Evolutionary conservation across 352 stramenopile species (phyloP).

Genomic region (Phytophthora citricola): DNA sequence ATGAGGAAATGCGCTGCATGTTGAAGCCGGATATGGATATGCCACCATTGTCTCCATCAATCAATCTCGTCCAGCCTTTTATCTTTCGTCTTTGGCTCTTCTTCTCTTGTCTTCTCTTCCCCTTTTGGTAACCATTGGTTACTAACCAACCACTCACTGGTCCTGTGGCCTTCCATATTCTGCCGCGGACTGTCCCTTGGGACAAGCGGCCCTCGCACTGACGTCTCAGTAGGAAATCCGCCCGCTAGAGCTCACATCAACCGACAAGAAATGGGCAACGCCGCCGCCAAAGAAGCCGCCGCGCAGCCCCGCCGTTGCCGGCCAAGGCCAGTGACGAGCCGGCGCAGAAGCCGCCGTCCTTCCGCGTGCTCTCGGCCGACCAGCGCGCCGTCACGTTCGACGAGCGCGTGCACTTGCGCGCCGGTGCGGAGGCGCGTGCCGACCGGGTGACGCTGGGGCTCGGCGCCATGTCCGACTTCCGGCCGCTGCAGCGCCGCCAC

Average conservation of each 20-base stretch:
- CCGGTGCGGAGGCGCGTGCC: slow-evolving; percentile 13
- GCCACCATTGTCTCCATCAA: slow-evolving; percentile 1
- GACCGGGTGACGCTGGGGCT: slow-evolving; percentile 57
- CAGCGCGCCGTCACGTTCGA: slow-evolving; percentile 87
- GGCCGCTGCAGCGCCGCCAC: slow-evolving; percentile 79
- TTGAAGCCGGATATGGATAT: slow-evolving; percentile 4
- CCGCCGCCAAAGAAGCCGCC: slow-evolving; percentile 34
- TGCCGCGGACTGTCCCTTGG: slow-evolving; percentile 8
- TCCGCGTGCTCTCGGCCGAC: slow-evolving; percentile 71
- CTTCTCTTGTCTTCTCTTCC: too few species aligned
- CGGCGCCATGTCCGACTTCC: slow-evolving; percentile 71
- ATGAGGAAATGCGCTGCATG: slow-evolving; percentile 7
- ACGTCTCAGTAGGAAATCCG: slow-evolving; percentile 25
- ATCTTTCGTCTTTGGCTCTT: too few species aligned
- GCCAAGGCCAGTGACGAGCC: slow-evolving; percentile 1
- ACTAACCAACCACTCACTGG: neutral
- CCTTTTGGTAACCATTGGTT: slow-evolving; percentile 6
- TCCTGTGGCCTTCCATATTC: slow-evolving; percentile 20
- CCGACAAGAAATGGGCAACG: slow-evolving; percentile 33
- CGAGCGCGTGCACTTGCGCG: slow-evolving; percentile 75
- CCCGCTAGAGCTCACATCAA: slow-evolving; percentile 9
- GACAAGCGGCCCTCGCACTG: neutral
- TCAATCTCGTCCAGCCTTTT: neutral
- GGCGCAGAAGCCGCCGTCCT: slow-evolving; percentile 30
- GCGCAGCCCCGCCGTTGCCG: slow-evolving; percentile 8